These are phyloP conservation scores for Diaporthe sp. DNA, from an alignment of 2,329 filamentous ascomycete genomes.

Conservation along the genomic window DNA sequence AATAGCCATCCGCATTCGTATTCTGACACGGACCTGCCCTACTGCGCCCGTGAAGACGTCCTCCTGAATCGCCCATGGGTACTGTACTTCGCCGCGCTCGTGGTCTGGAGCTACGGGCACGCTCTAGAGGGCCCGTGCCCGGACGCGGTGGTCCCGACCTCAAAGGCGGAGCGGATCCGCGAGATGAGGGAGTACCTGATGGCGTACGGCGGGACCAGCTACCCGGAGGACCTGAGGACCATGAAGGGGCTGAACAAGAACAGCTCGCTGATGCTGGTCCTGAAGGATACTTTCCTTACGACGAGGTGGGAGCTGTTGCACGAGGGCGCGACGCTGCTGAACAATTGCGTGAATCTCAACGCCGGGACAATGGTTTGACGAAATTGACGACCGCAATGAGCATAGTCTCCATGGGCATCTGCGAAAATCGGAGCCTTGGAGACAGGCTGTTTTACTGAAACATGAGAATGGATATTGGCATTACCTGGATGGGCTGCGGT, in stretches of 20 bases:
- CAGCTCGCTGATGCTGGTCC: conserved; percentile 82
- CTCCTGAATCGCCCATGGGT: conserved; percentile 95
- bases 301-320: conserved; percentile 93
- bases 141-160: conserved; percentile 63
- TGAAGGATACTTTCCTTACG: conserved; percentile 84
- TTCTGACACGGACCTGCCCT: conserved; percentile 59
- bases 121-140: conserved; percentile 85
- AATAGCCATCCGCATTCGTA: conserved; percentile 40
- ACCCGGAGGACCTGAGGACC: conserved; percentile 81
- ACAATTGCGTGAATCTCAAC: conserved; percentile 79
- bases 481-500: not conserved
- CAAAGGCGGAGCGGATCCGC: conserved; percentile 73
- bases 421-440: not conserved
- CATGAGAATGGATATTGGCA: not conserved
- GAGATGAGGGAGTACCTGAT: conserved; percentile 86
- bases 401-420: not conserved
- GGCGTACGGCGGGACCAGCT: conserved; percentile 77
- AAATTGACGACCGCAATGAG: not conserved
- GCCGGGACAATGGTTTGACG: conserved; percentile 50
- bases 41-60: conserved; percentile 88
- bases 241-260: conserved; percentile 85
- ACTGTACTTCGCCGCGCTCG: conserved; percentile 89
- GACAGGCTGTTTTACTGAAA: not conserved
- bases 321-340: conserved; percentile 84
- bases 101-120: conserved; percentile 96